Conservation (phyloP, 306 rosid species). For the Rosa lucieae region DNA sequence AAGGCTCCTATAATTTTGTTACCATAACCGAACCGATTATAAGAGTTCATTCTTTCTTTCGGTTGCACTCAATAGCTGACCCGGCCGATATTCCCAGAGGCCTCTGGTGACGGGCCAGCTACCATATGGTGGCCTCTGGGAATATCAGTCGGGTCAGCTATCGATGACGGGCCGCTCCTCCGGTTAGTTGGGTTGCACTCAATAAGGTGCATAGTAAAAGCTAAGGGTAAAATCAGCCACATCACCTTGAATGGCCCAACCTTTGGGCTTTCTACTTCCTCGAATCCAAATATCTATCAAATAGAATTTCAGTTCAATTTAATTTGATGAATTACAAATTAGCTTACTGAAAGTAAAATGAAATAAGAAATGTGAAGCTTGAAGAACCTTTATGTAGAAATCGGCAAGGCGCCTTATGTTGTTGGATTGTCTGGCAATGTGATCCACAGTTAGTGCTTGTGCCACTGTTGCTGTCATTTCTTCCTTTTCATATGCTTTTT, state of each 20-base stretch:
- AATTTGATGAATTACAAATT: neutral
- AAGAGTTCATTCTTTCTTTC: too few species aligned
- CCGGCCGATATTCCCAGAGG: too few species aligned
- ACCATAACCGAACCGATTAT: too few species aligned
- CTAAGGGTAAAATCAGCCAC: constrained; percentile 56
- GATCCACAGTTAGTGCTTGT: constrained; percentile 48
- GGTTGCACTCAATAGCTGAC: too few species aligned
- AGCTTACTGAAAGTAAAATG: neutral
- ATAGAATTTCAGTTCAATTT: neutral
- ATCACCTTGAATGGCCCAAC: constrained; percentile 62
- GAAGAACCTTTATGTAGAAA: constrained; percentile 64
- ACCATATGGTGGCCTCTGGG: constrained; percentile 56
- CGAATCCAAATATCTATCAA: constrained; percentile 67
- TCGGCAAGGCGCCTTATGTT: constrained; percentile 64
- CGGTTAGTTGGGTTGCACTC: constrained; percentile 52
- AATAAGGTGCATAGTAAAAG: constrained; percentile 58
- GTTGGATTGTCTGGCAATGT: constrained; percentile 66
- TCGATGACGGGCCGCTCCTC: constrained; percentile 54
- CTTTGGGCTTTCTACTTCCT: constrained; percentile 60
- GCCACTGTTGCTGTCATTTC: constrained; percentile 42
- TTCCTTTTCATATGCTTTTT: neutral
- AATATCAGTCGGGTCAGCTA: constrained; percentile 61
- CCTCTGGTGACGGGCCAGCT: too few species aligned
- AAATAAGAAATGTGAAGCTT: neutral
- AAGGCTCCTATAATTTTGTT: too few species aligned